Base-by-base conservation (phyloP, 2,329 filamentous ascomycete species). In the Aspergillus quadricinctus region DNA sequence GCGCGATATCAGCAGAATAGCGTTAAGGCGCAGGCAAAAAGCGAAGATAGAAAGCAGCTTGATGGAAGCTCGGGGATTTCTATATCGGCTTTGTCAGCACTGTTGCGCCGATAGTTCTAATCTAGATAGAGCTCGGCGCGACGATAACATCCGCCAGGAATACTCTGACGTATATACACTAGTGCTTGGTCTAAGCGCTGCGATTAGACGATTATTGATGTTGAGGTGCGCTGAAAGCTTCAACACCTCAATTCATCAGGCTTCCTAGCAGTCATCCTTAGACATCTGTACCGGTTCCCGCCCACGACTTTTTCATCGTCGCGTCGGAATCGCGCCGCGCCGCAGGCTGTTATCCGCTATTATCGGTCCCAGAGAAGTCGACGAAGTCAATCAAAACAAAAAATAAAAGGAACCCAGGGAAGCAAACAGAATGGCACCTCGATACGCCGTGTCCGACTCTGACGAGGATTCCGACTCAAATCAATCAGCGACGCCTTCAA, bases 371-470 rank as follows among this genome's bases (percentile, higher is more conserved):
- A 8, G 17, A 19, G 29, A 23, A 46, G 2, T 23, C 6, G n/a
- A 43, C 40, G 40, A 11, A 21, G n/a, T 43, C 40, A 14, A 21
- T 48, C 41, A 14, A n/a, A 53, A 19, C 11, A 3, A 6, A 48
- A 2, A 21, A 4, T 21, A n/a, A 37, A 19, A 11, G 28, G 11
- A 3, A 29, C 31, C 27, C 23, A 35, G 17, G 48, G 4, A 43
- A 6, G 10, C 28, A 58, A 11, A 37, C 23, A 56, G 41, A 25
- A 74, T 74, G 72, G 59, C 64, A 21, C 66, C 66, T 9, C 64
- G 64, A 60, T 66, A 67, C 50, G 62, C 61, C 19, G 61, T 77
- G 55, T 67, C 67, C 11, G 68, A 72, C 37, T 69, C 70, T 8
- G 66, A 67, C 19, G 61, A 66, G 27, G 63, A 66, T n/a, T 67